Evolutionary conservation across 2,329 filamentous ascomycete genomes (phyloP).

Genomic region (Microascus cirrosus): DNA sequence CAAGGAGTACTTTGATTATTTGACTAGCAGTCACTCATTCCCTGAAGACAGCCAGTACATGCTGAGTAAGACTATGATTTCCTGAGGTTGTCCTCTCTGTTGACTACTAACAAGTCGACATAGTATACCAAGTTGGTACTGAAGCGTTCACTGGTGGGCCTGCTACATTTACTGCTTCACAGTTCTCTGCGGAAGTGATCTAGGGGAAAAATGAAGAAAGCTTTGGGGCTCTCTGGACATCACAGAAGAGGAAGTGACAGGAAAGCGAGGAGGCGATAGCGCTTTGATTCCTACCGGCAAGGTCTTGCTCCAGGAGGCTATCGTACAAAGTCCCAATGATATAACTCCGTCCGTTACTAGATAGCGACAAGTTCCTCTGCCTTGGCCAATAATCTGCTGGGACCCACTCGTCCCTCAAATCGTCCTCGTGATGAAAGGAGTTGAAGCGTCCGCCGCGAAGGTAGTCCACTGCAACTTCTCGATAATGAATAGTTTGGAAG

Average conservation of each 20-base stretch:
- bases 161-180: slow-evolving; percentile 10
- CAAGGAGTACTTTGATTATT: slow-evolving; percentile 39
- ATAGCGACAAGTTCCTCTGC: neutral
- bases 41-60: slow-evolving; percentile 15
- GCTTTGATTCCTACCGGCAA: neutral
- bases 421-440: too few species aligned
- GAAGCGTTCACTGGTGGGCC: slow-evolving; percentile 14
- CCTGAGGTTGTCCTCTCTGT: neutral
- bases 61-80: slow-evolving; percentile 9
- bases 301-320: neutral
- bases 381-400: neutral
- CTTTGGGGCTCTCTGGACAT: neutral
- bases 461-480: neutral
- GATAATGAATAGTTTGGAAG: neutral
- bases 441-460: too few species aligned
- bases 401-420: too few species aligned
- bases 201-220: neutral
- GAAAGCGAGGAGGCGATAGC: neutral
- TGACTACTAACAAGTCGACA: neutral
- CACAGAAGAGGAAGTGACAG: neutral
- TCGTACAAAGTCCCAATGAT: neutral
- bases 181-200: slow-evolving; percentile 11
- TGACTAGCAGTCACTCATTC: slow-evolving; percentile 29
- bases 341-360: neutral
- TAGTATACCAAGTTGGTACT: slow-evolving; percentile 14